Percentiles rank a stretch among this genome's conserved stretches.
Evolutionary conservation across 805 yeast genomes (phyloP).

Genomic region (Cyberlindnera veronae): DNA sequence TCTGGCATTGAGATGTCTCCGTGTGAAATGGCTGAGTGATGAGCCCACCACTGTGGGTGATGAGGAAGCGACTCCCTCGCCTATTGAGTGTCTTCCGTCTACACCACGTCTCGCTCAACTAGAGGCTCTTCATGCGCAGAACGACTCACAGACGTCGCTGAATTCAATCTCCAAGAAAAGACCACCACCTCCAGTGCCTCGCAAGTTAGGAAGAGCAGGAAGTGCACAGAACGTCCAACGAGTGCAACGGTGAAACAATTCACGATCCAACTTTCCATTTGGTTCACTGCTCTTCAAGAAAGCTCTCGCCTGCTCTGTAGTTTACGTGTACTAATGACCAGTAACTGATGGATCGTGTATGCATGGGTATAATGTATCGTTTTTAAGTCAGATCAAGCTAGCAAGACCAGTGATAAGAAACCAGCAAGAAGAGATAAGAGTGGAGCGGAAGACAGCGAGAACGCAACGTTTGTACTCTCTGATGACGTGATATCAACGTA

Average conservation of each 20-base stretch:
- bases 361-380: too few relatives aligned
- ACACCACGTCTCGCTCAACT: slow-evolving; percentile 3
- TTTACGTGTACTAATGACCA: too few relatives aligned
- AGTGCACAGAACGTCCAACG: too few relatives aligned
- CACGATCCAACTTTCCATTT: too few relatives aligned
- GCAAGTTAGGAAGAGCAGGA: slow-evolving; percentile 21
- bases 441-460: background rate
- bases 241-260: too few relatives aligned
- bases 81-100: slow-evolving; percentile 7
- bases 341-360: too few relatives aligned
- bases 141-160: slow-evolving; percentile 34
- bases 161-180: slow-evolving; percentile 31
- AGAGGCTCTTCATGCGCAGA: slow-evolving; percentile 9
- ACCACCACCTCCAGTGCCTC: slow-evolving; percentile 35
- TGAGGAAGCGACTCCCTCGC: slow-evolving; percentile 1
- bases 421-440: slow-evolving; percentile 1
- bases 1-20: slow-evolving; percentile 33
- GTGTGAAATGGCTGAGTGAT: slow-evolving; percentile 29
- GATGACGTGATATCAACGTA: background rate
- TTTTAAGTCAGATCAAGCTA: background rate
- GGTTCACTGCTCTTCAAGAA: too few relatives aligned
- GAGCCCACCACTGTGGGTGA: background rate
- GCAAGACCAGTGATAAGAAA: background rate
- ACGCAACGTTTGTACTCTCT: background rate
- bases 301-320: too few relatives aligned